These are phyloP conservation scores for Elsinoe ampelina DNA, from an alignment of 2,329 filamentous ascomycete genomes.

Conservation along the genomic window DNA sequence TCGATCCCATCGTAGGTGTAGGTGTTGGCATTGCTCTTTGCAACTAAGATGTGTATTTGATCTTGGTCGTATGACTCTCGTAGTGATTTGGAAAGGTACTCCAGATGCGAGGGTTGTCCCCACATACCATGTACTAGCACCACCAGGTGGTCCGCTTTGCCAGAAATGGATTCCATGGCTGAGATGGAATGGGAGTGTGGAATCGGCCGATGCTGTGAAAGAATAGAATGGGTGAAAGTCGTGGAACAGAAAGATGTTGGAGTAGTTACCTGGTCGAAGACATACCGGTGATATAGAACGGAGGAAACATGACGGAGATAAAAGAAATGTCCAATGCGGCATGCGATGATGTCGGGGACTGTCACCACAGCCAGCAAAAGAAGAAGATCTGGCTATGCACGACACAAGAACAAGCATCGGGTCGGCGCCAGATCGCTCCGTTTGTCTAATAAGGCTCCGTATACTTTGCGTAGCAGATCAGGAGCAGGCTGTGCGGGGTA, in stretches of 20 bases:
- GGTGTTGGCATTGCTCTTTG: conserved; percentile 63
- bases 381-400: neutral
- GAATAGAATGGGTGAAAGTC: neutral
- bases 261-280: neutral
- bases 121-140: conserved; percentile 72
- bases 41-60: conserved; percentile 59
- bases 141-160: conserved; percentile 57
- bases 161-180: conserved; percentile 8
- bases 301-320: neutral
- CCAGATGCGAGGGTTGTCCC: conserved; percentile 69
- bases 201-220: neutral
- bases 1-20: conserved; percentile 62
- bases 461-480: no score
- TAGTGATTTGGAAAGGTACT: conserved; percentile 56
- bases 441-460: no score
- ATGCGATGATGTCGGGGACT: conserved; percentile 6
- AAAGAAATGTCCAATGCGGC: neutral
- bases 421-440: conserved; percentile 9
- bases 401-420: conserved; percentile 2
- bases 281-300: neutral
- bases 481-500: no score
- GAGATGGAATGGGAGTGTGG: neutral
- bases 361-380: neutral
- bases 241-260: neutral
- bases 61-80: conserved; percentile 53